Percentiles rank a stretch among this genome's conserved stretches.
Evolutionary conservation across 2,329 filamentous ascomycete species (phyloP).

Genomic region (Monosporascus sp.): DNA sequence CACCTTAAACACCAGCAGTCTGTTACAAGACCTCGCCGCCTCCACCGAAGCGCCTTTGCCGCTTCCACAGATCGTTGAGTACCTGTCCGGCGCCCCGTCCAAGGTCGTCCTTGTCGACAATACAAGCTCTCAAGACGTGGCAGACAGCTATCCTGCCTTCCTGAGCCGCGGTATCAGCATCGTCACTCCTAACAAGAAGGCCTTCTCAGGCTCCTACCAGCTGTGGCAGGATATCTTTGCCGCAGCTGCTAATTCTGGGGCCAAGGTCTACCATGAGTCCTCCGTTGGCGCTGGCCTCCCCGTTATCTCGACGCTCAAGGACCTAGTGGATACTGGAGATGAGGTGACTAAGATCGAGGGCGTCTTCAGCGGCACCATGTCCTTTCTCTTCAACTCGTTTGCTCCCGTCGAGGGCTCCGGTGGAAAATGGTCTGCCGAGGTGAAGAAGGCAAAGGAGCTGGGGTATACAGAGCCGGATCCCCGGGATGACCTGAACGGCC

Average conservation of each 20-base stretch:
- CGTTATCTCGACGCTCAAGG: conserved; percentile 87
- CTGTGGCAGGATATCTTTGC: conserved; percentile 86
- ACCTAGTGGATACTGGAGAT: conserved; percentile 92
- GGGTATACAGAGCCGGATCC: conserved; percentile 91
- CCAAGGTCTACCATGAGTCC: conserved; percentile 91
- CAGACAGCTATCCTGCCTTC: conserved; percentile 75
- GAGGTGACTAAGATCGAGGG: conserved; percentile 89
- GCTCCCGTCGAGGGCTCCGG: conserved; percentile 71
- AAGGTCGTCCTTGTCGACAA: conserved; percentile 89
- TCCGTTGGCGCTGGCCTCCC: conserved; percentile 91
- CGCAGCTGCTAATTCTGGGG: conserved; percentile 63
- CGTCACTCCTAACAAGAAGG: conserved; percentile 98
- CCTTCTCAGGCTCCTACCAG: conserved; percentile 75
- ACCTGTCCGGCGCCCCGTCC: conserved; percentile 70
- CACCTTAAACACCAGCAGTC: conserved; percentile 56
- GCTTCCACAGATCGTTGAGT: conserved; percentile 67
- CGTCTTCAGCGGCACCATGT: conserved; percentile 96
- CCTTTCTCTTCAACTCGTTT: conserved; percentile 97
- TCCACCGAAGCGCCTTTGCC: conserved; percentile 61
- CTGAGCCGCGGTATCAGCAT: conserved; percentile 79
- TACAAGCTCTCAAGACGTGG: conserved; percentile 84
- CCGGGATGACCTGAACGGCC: conserved; percentile 77
- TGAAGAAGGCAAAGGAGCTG: conserved; percentile 84
- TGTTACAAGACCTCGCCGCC: conserved; percentile 57
- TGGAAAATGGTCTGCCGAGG: conserved; percentile 85